Conservation (phyloP, 345 rosid genomes). For the Microthlaspi erraticum region DNA sequence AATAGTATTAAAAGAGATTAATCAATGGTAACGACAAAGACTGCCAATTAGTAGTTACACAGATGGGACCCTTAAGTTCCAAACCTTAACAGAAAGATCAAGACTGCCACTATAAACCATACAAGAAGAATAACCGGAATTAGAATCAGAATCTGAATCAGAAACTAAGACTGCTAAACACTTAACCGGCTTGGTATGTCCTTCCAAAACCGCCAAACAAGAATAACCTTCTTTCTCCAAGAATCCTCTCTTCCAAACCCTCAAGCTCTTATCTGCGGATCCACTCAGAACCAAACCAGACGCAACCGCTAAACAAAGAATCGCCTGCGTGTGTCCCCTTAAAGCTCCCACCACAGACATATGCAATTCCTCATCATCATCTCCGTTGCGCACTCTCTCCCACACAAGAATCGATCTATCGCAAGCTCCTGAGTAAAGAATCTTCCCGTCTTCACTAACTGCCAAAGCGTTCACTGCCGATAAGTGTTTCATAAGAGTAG, state of each 20-base stretch:
- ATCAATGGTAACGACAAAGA: slow-evolving; percentile 1
- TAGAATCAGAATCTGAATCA: slow-evolving; percentile 31
- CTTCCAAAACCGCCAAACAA: slow-evolving; percentile 65
- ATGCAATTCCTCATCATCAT: slow-evolving; percentile 32
- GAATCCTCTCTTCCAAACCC: slow-evolving; percentile 65
- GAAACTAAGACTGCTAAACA: slow-evolving; percentile 51
- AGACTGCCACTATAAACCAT: slow-evolving; percentile 73
- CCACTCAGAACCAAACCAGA: slow-evolving; percentile 69
- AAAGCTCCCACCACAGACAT: slow-evolving; percentile 71
- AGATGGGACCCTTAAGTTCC: slow-evolving; percentile 47
- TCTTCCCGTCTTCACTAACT: slow-evolving; percentile 58
- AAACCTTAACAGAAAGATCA: slow-evolving; percentile 63
- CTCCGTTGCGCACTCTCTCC: slow-evolving; percentile 46
- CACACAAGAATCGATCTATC: slow-evolving; percentile 79
- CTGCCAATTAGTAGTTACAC: slow-evolving; percentile 18
- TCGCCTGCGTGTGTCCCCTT: slow-evolving; percentile 71
- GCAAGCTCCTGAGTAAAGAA: slow-evolving; percentile 78
- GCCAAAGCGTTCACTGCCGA: slow-evolving; percentile 79
- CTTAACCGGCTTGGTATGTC: slow-evolving; percentile 70
- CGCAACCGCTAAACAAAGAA: slow-evolving; percentile 63
- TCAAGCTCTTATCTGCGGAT: slow-evolving; percentile 65
- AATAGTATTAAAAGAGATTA: slow-evolving; percentile 3
- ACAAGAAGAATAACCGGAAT: slow-evolving; percentile 38
- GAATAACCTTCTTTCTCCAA: slow-evolving; percentile 48
- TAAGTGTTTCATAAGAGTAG: slow-evolving; percentile 60